Base-by-base conservation (phyloP, 2,329 filamentous ascomycete genomes). In the Ampelomyces quisqualis region DNA sequence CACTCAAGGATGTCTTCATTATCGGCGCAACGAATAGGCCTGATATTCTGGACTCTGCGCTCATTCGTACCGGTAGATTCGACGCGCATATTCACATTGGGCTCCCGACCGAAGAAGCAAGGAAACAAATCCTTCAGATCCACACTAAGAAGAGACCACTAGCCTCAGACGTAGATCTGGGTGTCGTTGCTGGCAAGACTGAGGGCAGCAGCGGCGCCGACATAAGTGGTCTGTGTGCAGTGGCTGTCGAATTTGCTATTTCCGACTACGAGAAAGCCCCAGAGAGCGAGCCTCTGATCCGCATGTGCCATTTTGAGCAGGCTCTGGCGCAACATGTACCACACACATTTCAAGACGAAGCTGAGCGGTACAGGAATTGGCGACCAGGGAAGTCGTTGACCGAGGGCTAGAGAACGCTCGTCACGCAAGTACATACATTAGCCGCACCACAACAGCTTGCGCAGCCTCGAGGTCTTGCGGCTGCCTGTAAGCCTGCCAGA, bases 1-100 rank as follows among this genome's bases (percentile, higher is more conserved):
- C 84, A 26, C 75, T 94, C 14, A 84, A 84, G 39, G 87, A 87
- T 42, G 90, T 97, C 0, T 79, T 94, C 44, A 85, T 96, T 10
- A 80, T 97, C 13, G 91, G 88, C 0, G 91, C 91, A 2, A 97
- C 91, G 0, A 97, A 97, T 70, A 82, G 88, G 38, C 91, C 91
- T 0, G 86, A 95, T 58, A 78, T 84, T 2, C 79, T 97, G 14
- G 91, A 97, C 62, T 81, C 88, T 1, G 91, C 91, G 1, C 77
- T 97, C 22, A 80, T 95, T 62, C 81, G 91, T 1, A 86, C 89
- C 0, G 91, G 91, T 1, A 80, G 91, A 19, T 88, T 97, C 65
- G 89, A 95, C 59, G 80, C 85, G 52, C 77, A 90, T 22, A 79
- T 95, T 31, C 95, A 95, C 65, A 88, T 96, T 29, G 86, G 88